Base-by-base conservation (phyloP, 2,329 filamentous ascomycete species). In the Curvularia verruculosa region DNA sequence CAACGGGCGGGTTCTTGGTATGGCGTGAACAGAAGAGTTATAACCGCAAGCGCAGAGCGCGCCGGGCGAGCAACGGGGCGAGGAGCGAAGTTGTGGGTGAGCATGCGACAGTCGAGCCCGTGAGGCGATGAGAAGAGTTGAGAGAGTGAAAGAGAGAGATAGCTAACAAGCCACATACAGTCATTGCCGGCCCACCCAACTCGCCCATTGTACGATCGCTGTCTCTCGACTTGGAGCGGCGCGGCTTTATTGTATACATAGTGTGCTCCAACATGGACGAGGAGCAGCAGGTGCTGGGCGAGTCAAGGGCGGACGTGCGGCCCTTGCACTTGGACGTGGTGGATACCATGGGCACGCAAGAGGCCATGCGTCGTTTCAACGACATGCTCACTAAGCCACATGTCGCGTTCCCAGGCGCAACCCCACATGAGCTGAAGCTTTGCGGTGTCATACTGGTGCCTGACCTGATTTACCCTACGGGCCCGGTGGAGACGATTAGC, bases 231-330 rank as follows among this genome's bases (percentile, higher is more conserved):
- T 82, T 99, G 65, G 95, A 98, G 78, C 84, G 92, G 58, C 87
- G 92, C 63, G 95, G 95, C 4, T 98, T 96, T 75, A 90, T 98
- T 59, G 91, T 98, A 54, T 99, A 92, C 75, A 83, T 99, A 58
- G 90, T 96, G 0, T 94, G 92, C 69, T 89, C 87, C 62, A 91
- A 87, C n/a, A 80, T 87, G 57, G 91, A 96, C 68, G 94, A 98
- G 65, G 92, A 98, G 75, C 83, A 88, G 34, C 80, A 89, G 61
- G 87, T 98, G 13, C 86, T 91, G 58, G 84, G 86, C 58, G 85
- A 96, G 74, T 84, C 87, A n/a, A 84, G 92, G 60, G 83, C 87
- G 6, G 95, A 98, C 72, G 89, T 98, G 63, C 86, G 89, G 61
- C 87, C 94, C 7, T 79, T 99, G 56, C 87, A 87, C 72, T 84